phyloP scores from a whole-genome alignment of 331 rosid genomes.

The Cydonia oblonga region DNA sequence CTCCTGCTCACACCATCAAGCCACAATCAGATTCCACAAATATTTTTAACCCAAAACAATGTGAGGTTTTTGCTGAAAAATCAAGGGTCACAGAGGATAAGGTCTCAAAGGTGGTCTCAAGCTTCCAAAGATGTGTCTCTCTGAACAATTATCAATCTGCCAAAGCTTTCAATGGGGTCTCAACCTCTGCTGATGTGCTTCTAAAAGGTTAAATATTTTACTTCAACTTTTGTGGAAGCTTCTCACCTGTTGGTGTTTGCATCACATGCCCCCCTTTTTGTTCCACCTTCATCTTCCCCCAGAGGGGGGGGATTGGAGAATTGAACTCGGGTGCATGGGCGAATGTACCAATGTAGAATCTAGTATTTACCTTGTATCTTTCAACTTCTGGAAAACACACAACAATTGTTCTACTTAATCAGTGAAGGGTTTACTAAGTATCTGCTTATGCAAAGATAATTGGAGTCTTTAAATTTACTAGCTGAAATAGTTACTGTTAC shows the following conservation, averaged over 20 bases:
- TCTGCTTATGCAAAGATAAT: not conserved
- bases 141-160: conserved; percentile 40
- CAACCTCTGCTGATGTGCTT: conserved; percentile 44
- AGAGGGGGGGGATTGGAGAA: not conserved
- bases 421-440: not conserved
- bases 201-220: conserved; percentile 57
- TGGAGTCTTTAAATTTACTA: not conserved
- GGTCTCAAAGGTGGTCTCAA: conserved; percentile 43
- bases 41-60: conserved; percentile 20
- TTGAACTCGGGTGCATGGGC: too few relatives aligned
- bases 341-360: not conserved
- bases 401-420: not conserved
- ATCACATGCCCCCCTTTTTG: not conserved
- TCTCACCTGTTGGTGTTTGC: not conserved
- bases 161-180: conserved; percentile 34
- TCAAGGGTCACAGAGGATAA: conserved; percentile 53
- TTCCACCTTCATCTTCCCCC: conserved; percentile 6
- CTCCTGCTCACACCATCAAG: conserved; percentile 58
- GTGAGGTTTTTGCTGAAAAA: conserved; percentile 49
- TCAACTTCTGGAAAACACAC: not conserved
- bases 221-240: conserved; percentile 9
- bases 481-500: not conserved
- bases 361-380: not conserved
- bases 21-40: conserved; percentile 37
- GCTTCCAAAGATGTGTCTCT: conserved; percentile 35